These are phyloP conservation scores for Candida mattraensis DNA, from an alignment of 805 yeast species.

Conservation along the genomic window DNA sequence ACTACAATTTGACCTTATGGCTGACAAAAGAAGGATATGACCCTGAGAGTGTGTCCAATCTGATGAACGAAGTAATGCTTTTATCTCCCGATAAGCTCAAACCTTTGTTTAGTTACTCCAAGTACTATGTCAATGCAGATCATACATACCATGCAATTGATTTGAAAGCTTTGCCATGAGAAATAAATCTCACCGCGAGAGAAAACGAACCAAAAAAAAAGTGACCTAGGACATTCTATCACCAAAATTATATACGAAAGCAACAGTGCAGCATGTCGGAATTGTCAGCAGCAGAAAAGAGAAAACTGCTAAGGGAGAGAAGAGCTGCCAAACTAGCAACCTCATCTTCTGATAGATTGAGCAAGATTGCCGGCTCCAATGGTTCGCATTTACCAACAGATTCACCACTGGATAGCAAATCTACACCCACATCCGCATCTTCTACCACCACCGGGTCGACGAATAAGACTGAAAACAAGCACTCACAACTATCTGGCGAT, in stretches of 20 bases:
- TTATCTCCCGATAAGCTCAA: slow-evolving; percentile 17
- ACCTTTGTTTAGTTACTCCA: slow-evolving; percentile 19
- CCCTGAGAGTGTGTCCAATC: slow-evolving; percentile 10
- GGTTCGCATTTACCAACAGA: slow-evolving; percentile 37
- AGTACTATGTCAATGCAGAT: slow-evolving; percentile 18
- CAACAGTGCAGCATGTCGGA: slow-evolving; percentile 45
- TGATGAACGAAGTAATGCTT: slow-evolving; percentile 20
- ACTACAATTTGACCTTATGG: slow-evolving; percentile 18
- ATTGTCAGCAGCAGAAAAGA: slow-evolving; percentile 56
- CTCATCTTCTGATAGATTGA: slow-evolving; percentile 53
- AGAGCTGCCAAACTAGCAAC: slow-evolving; percentile 63
- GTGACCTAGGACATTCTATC: neutral
- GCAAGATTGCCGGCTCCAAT: slow-evolving; percentile 44
- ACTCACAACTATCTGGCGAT: slow-evolving; percentile 16
- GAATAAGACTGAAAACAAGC: slow-evolving; percentile 12
- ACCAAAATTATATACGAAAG: neutral
- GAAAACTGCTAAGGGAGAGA: slow-evolving; percentile 57
- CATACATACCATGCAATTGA: slow-evolving; percentile 19
- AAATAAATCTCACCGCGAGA: slow-evolving; percentile 1
- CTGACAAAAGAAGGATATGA: slow-evolving; percentile 18
- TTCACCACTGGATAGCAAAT: slow-evolving; percentile 33
- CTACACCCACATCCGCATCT: slow-evolving; percentile 9
- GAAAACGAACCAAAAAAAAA: slow-evolving; percentile 1
- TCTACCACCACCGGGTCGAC: slow-evolving; percentile 3
- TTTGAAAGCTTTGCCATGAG: slow-evolving; percentile 8